Percentiles rank a stretch among this genome's conserved stretches.
These are phyloP conservation scores for Sporodiniella umbellata DNA, from an alignment of 371 early-diverging fungal species.

Conservation along the genomic window DNA sequence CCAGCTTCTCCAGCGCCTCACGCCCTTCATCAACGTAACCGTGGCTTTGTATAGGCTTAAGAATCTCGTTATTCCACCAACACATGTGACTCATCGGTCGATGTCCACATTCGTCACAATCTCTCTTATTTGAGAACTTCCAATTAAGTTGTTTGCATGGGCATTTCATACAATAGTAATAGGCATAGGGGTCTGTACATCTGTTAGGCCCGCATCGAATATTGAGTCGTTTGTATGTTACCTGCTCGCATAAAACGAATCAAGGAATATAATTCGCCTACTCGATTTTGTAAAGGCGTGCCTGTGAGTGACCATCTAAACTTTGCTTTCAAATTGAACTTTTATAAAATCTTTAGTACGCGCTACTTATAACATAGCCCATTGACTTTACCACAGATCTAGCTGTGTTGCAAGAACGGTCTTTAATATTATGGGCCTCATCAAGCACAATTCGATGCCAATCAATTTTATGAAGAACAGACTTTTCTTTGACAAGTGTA, in stretches of 20 bases:
- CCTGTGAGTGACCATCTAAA: slow-evolving; percentile 92
- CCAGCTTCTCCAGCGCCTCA: slow-evolving; percentile 74
- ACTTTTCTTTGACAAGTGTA: slow-evolving; percentile 57
- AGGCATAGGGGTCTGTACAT: slow-evolving; percentile 62
- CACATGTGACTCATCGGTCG: slow-evolving; percentile 81
- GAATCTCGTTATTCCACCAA: slow-evolving; percentile 96
- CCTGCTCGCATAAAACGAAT: slow-evolving; percentile 80
- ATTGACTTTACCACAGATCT: slow-evolving; percentile 72
- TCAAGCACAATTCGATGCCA: slow-evolving; percentile 92
- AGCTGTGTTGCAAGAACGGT: slow-evolving; percentile 87
- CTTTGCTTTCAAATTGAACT: slow-evolving; percentile 73
- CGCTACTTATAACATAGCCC: too few relatives aligned
- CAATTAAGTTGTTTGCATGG: slow-evolving; percentile 79
- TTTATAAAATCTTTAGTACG: too few relatives aligned
- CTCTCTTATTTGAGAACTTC: slow-evolving; percentile 63
- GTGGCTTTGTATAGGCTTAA: slow-evolving; percentile 88
- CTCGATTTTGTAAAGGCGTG: slow-evolving; percentile 97
- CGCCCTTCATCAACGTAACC: slow-evolving; percentile 70
- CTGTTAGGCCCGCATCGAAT: background rate
- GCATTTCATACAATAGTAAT: slow-evolving; percentile 90
- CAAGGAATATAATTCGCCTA: slow-evolving; percentile 95
- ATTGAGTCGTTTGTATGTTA: slow-evolving; percentile 3
- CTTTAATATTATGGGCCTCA: slow-evolving; percentile 97
- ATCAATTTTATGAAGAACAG: slow-evolving; percentile 68
- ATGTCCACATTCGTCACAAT: slow-evolving; percentile 81